Base-by-base conservation (phyloP, 129 eudicot species). In the Arctium minus region DNA sequence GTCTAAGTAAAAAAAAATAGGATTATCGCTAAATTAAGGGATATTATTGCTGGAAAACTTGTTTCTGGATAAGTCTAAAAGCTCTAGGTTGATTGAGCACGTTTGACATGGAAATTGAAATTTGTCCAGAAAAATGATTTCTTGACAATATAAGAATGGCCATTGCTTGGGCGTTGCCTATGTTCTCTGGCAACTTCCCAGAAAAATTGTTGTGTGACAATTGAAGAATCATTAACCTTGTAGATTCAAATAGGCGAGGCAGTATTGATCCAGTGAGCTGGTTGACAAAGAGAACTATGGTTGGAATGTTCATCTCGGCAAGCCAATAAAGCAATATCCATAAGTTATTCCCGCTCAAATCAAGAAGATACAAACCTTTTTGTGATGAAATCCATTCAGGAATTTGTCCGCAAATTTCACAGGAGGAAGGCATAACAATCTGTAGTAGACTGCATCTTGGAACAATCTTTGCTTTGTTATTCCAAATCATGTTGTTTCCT, bases 241-340 rank as follows among this genome's bases (percentile, higher is more conserved):
- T 9, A 18, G 84, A 86, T 22, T 74, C 82, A 79, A 89, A 89
- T 9, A 86, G 81, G 36, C 67, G 85, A 36, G 85, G 69, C 1
- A 88, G 92, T 53, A 89, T 37, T 7, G 81, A 30, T 18, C 90
- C 90, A 3, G 42, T 77, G 37, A 89, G 87, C 5, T 64, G 78
- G 79, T 89, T 89, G 50, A 81, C 83, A 0, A 89, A 89, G 29
- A 89, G 77, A n/a, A 84, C 10, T 17, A 89, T 74, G 53, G 48
- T 48, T 37, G 85, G 88, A 15, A 86, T 39, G 3, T 89, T 81
- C 88, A 84, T 81, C 22, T 86, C 79, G 0, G 85, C 83, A 17
- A 89, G 90, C 90, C 92, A 89, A 69, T 67, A 46, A 3, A 90
- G 90, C 72, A 89, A 86, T n/a, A 8, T 32, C 62, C 90, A 90